Evolutionary conservation across 2,329 filamentous ascomycete species (phyloP).

Genomic region (Meredithiella fracta): DNA sequence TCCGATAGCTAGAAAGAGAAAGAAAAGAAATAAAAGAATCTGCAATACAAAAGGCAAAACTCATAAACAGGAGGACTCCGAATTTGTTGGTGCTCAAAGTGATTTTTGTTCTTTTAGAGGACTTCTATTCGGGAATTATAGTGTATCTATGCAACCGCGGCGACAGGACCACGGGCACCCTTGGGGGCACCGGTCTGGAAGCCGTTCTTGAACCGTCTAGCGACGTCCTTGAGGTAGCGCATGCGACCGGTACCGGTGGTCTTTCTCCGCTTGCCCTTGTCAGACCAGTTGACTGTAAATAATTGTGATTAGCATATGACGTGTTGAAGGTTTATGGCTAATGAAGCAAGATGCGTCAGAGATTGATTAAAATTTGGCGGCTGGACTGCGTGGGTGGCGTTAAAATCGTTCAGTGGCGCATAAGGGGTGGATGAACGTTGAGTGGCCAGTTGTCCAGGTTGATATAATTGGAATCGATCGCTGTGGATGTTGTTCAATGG

Average conservation of each 20-base stretch:
- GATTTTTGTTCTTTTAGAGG: constrained; percentile 16
- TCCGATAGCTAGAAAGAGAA: neutral
- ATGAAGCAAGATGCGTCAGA: neutral
- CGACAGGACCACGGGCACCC: constrained; percentile 52
- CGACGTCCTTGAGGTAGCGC: constrained; percentile 82
- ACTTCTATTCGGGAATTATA: constrained; percentile 15
- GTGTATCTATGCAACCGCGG: constrained; percentile 23
- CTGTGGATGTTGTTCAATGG: too few relatives aligned
- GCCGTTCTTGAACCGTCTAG: constrained; percentile 91
- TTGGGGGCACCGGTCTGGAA: constrained; percentile 86
- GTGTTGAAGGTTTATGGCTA: neutral
- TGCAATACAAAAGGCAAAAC: neutral
- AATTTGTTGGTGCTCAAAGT: constrained; percentile 7
- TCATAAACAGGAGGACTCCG: neutral
- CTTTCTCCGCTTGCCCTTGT: constrained; percentile 99
- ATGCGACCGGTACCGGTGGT: constrained; percentile 93
- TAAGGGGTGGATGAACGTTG: too few relatives aligned
- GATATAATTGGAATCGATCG: too few relatives aligned
- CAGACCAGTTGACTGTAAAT: constrained; percentile 89
- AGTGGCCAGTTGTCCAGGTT: too few relatives aligned
- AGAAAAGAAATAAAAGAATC: neutral
- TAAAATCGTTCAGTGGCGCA: too few relatives aligned
- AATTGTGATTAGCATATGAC: constrained; percentile 5
- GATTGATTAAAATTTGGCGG: neutral
- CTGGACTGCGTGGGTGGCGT: too few relatives aligned